These are phyloP conservation scores for Paratinospora sagittata DNA, from an alignment of 164 flowering plant species.

Conservation along the genomic window DNA sequence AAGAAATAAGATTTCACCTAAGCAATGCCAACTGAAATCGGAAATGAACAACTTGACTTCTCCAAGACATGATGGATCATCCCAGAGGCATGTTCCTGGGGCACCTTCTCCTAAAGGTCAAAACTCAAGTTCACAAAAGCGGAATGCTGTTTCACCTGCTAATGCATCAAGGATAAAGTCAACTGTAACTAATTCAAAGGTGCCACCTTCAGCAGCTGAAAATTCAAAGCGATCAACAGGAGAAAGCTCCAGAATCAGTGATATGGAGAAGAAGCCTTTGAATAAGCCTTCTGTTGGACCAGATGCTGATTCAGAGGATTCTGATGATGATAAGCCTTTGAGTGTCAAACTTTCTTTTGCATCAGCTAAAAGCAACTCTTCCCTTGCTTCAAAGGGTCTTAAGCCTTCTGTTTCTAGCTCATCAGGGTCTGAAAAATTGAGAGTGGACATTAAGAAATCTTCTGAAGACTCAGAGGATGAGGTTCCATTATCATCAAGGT, in stretches of 20 bases:
- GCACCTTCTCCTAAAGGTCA: slow-evolving; percentile 36
- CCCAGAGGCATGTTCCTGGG: slow-evolving; percentile 26
- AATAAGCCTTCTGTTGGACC: slow-evolving; percentile 3
- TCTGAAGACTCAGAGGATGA: slow-evolving; percentile 75
- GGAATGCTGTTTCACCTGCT: slow-evolving; percentile 28
- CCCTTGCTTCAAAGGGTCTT: slow-evolving; percentile 17
- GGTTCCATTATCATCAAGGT: slow-evolving; percentile 50
- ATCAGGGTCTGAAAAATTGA: slow-evolving; percentile 12
- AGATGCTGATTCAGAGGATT: slow-evolving; percentile 49
- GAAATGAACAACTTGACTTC: slow-evolving; percentile 38
- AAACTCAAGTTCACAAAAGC: slow-evolving; percentile 34
- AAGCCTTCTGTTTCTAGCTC: slow-evolving; percentile 16
- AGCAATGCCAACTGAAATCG: slow-evolving; percentile 32
- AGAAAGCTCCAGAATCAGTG: slow-evolving; percentile 14
- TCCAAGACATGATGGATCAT: slow-evolving; percentile 32
- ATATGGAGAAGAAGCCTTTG: slow-evolving; percentile 29
- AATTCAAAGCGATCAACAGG: slow-evolving; percentile 23
- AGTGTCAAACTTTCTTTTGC: slow-evolving; percentile 23
- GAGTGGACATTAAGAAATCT: slow-evolving; percentile 14
- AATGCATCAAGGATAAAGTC: slow-evolving; percentile 29
- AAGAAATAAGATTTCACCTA: slow-evolving; percentile 38
- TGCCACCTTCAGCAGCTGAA: slow-evolving; percentile 30
- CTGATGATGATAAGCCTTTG: slow-evolving; percentile 61
- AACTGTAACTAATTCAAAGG: slow-evolving; percentile 21
- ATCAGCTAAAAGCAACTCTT: slow-evolving; percentile 21